Conservation (phyloP, 2,329 filamentous ascomycete genomes). For the Curvularia sp. region DNA sequence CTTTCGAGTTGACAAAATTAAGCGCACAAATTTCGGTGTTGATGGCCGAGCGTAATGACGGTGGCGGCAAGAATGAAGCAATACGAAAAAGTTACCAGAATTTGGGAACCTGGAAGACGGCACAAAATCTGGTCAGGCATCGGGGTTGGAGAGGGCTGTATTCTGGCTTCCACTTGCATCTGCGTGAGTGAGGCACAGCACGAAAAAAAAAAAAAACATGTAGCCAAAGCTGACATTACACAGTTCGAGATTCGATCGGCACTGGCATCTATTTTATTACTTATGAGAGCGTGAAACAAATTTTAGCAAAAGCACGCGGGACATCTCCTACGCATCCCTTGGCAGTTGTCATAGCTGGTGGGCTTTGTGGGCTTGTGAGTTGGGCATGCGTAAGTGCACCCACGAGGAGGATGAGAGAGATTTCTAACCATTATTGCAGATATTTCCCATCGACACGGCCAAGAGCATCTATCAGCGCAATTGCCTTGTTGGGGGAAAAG, state of each 20-base stretch:
- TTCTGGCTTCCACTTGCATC: conserved; percentile 79
- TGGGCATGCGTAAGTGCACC: conserved; percentile 73
- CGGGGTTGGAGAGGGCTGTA: conserved; percentile 77
- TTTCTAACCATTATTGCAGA: conserved; percentile 44
- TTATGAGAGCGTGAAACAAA: conserved; percentile 85
- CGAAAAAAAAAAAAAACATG: neutral
- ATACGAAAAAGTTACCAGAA: conserved; percentile 71
- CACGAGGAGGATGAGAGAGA: neutral
- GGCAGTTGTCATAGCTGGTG: conserved; percentile 79
- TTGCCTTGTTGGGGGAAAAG: conserved; percentile 72
- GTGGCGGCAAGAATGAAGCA: conserved; percentile 46
- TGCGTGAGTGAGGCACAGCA: conserved; percentile 63
- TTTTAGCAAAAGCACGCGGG: conserved; percentile 77
- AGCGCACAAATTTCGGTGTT: conserved; percentile 85
- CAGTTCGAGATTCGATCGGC: conserved; percentile 82
- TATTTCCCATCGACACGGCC: conserved; percentile 74
- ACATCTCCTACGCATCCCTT: conserved; percentile 78
- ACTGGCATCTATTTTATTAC: conserved; percentile 89
- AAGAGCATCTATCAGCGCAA: conserved; percentile 88
- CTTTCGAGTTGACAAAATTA: conserved; percentile 89
- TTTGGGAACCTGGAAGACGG: conserved; percentile 77
- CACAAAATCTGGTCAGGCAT: conserved; percentile 77
- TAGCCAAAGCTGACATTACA: conserved; percentile 22
- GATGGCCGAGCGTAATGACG: conserved; percentile 68
- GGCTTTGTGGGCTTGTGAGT: conserved; percentile 81